Evolutionary conservation across 345 rosid genomes (phyloP).

Genomic region (Mangifera indica): DNA sequence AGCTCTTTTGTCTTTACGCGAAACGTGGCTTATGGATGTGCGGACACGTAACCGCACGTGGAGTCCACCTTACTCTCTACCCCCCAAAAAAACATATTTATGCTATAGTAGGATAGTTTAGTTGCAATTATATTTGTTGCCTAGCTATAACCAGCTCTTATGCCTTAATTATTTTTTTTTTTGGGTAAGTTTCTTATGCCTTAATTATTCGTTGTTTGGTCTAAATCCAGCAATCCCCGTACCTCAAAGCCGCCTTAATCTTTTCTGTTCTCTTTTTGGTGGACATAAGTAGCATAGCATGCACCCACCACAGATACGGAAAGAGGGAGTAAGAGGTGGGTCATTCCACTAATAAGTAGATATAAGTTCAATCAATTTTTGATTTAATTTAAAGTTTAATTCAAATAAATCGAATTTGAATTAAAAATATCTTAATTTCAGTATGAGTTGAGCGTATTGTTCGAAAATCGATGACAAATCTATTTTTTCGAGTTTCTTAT

Average conservation of each 20-base stretch:
- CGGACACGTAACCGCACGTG: conserved; percentile 32
- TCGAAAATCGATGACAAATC: no score
- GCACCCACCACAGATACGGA: not conserved
- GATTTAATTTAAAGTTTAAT: no score
- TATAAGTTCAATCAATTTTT: no score
- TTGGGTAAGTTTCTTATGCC: no score
- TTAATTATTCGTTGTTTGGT: conserved; percentile 15
- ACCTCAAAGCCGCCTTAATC: not conserved
- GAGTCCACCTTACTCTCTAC: not conserved
- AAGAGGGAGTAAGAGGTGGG: no score
- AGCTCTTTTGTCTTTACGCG: conserved; percentile 22
- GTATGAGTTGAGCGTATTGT: no score
- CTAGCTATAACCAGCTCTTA: not conserved
- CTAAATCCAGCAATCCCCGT: conserved; percentile 13
- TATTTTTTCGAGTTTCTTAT: no score
- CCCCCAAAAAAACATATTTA: not conserved
- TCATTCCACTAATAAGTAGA: no score
- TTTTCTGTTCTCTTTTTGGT: not conserved
- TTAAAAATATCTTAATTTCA: no score
- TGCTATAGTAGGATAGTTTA: not conserved
- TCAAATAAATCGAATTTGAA: no score
- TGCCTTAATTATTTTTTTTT: no score
- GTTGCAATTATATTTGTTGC: not conserved
- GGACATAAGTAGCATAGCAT: not conserved
- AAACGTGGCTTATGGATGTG: conserved; percentile 4